Conservation (phyloP, 768 basidiomycete genomes). For the Dictyophora rubrovolvata region DNA sequence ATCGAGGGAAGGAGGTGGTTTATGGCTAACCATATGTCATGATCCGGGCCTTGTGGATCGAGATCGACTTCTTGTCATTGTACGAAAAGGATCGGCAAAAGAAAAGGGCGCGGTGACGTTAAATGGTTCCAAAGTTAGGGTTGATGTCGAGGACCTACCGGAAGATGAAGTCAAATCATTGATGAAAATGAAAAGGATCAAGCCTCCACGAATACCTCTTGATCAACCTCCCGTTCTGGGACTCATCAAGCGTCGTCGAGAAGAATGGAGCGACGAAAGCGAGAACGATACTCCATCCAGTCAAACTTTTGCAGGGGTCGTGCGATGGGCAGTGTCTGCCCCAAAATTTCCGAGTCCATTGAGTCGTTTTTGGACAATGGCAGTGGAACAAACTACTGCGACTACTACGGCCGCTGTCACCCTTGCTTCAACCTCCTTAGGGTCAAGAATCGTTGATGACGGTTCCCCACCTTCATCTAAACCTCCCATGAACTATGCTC, state of each 20-base stretch:
- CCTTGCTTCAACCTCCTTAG: conserved; percentile 46
- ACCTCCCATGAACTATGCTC: conserved; percentile 66
- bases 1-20: conserved; percentile 77
- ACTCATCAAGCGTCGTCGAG: conserved; percentile 55
- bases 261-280: conserved; percentile 59
- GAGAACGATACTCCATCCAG: conserved; percentile 14
- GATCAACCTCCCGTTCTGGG: conserved; percentile 85
- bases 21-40: conserved; percentile 90
- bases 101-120: conserved; percentile 81
- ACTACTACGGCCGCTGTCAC: conserved; percentile 74
- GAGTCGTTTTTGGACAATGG: conserved; percentile 60
- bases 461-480: conserved; percentile 43
- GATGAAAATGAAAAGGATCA: conserved; percentile 75
- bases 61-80: conserved; percentile 64
- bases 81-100: conserved; percentile 52
- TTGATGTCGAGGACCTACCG: conserved; percentile 83
- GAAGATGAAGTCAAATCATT: conserved; percentile 80
- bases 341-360: conserved; percentile 64
- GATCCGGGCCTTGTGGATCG: conserved; percentile 69
- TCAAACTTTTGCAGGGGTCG: conserved; percentile 3
- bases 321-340: conserved; percentile 41
- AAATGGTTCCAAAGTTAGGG: conserved; percentile 74
- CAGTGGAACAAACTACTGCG: conserved; percentile 61
- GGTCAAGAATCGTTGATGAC: conserved; percentile 24
- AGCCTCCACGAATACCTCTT: conserved; percentile 77